Evolutionary conservation across 1,284 basidiomycete species (phyloP).

Genomic region (Pholiota adiposa): DNA sequence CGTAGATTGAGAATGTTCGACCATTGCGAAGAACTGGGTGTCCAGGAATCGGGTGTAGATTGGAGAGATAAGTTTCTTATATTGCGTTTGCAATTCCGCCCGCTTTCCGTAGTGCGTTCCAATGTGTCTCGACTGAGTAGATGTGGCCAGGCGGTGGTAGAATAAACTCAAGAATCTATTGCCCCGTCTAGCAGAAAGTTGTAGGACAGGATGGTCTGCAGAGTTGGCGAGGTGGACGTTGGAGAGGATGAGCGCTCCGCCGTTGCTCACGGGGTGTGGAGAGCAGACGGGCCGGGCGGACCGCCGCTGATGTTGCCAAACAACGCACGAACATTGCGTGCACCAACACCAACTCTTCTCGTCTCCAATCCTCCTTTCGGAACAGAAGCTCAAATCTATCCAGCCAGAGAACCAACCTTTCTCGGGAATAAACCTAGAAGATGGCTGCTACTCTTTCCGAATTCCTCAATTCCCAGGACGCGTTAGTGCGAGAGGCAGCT

Average conservation of each 20-base stretch:
- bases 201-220: neutral
- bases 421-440: neutral
- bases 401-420: neutral
- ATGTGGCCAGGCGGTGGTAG: neutral
- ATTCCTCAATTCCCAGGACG: slow-evolving; percentile 61
- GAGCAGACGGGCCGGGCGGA: neutral
- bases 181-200: neutral
- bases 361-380: neutral
- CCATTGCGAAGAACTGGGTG: too few species aligned
- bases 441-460: slow-evolving; percentile 49
- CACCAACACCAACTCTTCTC: neutral
- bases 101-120: slow-evolving; percentile 16
- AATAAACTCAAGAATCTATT: neutral
- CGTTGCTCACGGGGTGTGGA: too few species aligned
- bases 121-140: neutral
- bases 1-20: neutral
- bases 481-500: slow-evolving; percentile 67
- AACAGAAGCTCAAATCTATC: neutral
- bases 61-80: slow-evolving; percentile 11
- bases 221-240: neutral
- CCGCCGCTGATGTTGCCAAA: neutral
- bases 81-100: slow-evolving; percentile 18
- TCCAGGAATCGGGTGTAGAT: too few species aligned
- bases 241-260: too few species aligned
- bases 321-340: neutral